Evolutionary conservation across 1,284 basidiomycete species (phyloP), one percentile per base, ranked within the genome.

Genomic region (Microbotryum scabiosae): DNA sequence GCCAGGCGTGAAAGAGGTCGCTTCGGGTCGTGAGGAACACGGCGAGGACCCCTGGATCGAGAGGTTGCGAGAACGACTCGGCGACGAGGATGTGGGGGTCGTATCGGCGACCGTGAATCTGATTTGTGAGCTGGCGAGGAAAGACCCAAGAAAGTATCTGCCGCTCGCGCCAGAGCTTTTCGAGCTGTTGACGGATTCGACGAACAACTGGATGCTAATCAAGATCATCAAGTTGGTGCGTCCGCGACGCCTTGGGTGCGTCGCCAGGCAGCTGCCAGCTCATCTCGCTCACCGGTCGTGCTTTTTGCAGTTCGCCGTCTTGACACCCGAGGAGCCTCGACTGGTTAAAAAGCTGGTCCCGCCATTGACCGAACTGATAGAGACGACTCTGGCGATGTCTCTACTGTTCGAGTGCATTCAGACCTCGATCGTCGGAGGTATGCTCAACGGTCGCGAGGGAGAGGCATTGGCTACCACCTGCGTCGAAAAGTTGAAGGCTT

Each of bases 161-260:
- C 79, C 83, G 3, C 76, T 97, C 36, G 93, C 94, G 3, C 96
- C 96, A 2, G 89, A 91, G 71, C 78, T 98, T 53, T 99, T 98
- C 75, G 87, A 88, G 68, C 81, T 97, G n/a, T 79, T 99, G 62
- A 97, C 91, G 0, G 90, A 86, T 1, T 91, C 90, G 32, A 88
- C 86, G 30, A 98, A 98, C 76, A 99, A 98, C 73, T 99, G 96
- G 96, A 94, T 97, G 88, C 80, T 98, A 61, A 99, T 99, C 78
- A 99, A 99, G 79, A 87, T 97, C 54, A 86, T 98, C 74, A 99
- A 99, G 77, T 78, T 96, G 72, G 91, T 91, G 73, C 72, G 82
- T 73, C 4, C 3, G 4, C 26, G 1, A 44, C 18, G n/a, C 26
- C 51, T 28, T 25, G 49, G 28, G 10, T 41, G 30, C 36, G 36